These are phyloP conservation scores for Cubamyces lactineus DNA, from an alignment of 768 basidiomycete genomes.

Conservation along the genomic window DNA sequence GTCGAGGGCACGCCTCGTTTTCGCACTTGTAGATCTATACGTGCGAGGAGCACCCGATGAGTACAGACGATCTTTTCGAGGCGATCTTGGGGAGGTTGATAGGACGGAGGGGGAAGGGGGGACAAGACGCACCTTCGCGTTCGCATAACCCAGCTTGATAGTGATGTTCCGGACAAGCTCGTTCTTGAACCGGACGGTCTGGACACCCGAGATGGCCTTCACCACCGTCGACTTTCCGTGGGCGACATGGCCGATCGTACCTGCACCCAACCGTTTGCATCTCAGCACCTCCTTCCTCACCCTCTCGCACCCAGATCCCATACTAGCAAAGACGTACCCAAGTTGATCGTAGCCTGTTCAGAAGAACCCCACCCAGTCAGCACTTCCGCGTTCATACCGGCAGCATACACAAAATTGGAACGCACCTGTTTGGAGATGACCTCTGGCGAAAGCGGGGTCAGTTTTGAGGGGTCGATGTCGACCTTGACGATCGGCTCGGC, in stretches of 20 bases:
- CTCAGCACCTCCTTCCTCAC: constrained; percentile 7
- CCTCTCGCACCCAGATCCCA: background rate
- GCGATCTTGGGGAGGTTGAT: background rate
- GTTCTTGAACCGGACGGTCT: constrained; percentile 99
- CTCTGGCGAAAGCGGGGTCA: constrained; percentile 88
- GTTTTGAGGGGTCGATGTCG: constrained; percentile 77
- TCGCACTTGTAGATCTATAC: constrained; percentile 96
- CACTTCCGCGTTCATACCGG: background rate
- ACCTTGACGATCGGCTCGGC: constrained; percentile 63
- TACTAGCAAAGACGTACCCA: constrained; percentile 53
- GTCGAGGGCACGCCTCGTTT: constrained; percentile 90
- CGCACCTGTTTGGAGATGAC: constrained; percentile 91
- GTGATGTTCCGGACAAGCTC: constrained; percentile 99
- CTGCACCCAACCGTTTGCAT: constrained; percentile 41
- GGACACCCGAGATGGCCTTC: constrained; percentile 97
- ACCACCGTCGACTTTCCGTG: constrained; percentile 97
- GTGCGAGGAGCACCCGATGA: background rate
- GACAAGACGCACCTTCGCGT: constrained; percentile 81
- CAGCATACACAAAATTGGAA: background rate
- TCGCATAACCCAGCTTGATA: constrained; percentile 98
- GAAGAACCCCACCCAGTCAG: background rate
- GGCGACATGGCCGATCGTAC: constrained; percentile 99
- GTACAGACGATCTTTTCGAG: background rate
- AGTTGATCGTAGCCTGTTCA: constrained; percentile 87
- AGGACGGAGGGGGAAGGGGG: background rate